Conservation (phyloP, 768 basidiomycete species). For the Pleurotus pulmonarius region DNA sequence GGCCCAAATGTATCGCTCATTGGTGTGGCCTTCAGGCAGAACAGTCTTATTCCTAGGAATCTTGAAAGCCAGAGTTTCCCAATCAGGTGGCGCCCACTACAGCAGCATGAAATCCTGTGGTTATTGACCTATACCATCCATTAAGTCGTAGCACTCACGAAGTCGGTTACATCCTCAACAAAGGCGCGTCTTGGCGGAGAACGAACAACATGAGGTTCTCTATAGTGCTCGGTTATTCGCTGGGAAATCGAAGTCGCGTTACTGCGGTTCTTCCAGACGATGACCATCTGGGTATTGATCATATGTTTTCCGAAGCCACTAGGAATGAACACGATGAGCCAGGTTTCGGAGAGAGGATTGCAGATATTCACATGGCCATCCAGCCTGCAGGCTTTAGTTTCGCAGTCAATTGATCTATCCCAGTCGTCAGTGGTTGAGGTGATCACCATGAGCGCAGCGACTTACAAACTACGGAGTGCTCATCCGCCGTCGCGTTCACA, state of each 20-base stretch:
- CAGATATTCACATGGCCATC: conserved; percentile 44
- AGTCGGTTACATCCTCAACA: conserved; percentile 14
- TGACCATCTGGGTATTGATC: conserved; percentile 52
- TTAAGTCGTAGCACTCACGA: conserved; percentile 29
- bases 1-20: conserved; percentile 6
- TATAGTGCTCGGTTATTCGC: conserved; percentile 42
- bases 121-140: conserved; percentile 6
- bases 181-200: conserved; percentile 45
- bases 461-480: conserved; percentile 42
- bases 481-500: conserved; percentile 42
- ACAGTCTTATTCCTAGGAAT: conserved; percentile 33
- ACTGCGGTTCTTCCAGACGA: conserved; percentile 48
- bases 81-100: conserved; percentile 19
- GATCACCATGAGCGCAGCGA: background rate
- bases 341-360: background rate
- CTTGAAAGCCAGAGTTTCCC: conserved; percentile 36
- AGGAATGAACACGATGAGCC: conserved; percentile 10
- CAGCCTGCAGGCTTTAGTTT: conserved; percentile 40
- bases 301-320: conserved; percentile 51
- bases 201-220: conserved; percentile 40
- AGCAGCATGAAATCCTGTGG: background rate
- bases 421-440: background rate
- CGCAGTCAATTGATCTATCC: conserved; percentile 41
- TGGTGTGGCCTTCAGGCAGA: conserved; percentile 9
- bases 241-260: conserved; percentile 57